Conservation (phyloP, 129 eudicot genomes). For the Logfia minima region DNA sequence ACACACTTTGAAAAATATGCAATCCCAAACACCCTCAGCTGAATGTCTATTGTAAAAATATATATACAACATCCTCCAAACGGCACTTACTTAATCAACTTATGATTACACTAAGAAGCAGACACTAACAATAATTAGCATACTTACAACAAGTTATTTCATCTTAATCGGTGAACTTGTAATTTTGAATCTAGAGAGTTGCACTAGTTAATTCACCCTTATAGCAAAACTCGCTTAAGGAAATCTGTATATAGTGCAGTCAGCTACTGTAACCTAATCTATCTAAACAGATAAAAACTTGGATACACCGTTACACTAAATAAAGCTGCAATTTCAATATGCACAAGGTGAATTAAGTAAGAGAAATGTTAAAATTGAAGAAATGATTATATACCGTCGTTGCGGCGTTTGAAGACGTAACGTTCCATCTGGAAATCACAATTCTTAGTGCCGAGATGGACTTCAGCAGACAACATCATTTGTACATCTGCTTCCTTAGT, state of each 20-base stretch:
- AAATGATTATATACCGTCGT: conserved; percentile 32
- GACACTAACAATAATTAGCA: not conserved
- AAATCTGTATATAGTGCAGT: not conserved
- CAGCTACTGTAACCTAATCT: not conserved
- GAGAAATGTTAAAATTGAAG: not conserved
- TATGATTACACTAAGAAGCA: not conserved
- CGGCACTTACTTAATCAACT: not conserved
- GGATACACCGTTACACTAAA: not conserved
- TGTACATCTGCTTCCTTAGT: conserved; percentile 70
- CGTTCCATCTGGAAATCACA: conserved; percentile 86
- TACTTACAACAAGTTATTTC: not conserved
- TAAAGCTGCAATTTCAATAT: not conserved
- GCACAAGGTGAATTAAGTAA: too few species aligned
- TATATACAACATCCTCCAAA: not conserved
- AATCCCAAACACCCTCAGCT: not conserved
- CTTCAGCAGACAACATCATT: conserved; percentile 77
- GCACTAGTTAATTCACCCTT: not conserved
- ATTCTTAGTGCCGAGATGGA: conserved; percentile 77
- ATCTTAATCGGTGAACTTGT: not conserved
- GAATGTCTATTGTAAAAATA: not conserved
- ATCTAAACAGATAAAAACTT: not conserved
- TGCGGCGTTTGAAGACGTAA: conserved; percentile 74
- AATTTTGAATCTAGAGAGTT: not conserved
- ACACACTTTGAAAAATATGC: not conserved
- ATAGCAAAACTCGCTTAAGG: not conserved